Conservation (phyloP, 768 basidiomycete genomes). For the Leccinum pellstonianum region DNA sequence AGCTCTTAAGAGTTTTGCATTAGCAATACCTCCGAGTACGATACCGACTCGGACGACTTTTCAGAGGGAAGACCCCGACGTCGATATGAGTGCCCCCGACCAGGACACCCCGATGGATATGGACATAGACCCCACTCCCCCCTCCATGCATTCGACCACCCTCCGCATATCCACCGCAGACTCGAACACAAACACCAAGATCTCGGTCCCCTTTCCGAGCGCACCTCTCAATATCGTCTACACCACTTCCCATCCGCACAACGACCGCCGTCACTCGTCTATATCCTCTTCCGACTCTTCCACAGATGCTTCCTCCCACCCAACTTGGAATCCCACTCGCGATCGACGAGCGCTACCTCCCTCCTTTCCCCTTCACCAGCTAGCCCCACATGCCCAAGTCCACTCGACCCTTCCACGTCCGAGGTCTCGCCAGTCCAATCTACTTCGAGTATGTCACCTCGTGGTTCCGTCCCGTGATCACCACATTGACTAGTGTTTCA, state of each 20-base stretch:
- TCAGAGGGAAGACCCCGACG: constrained; percentile 14
- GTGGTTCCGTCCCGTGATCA: not conserved
- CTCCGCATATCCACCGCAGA: constrained; percentile 32
- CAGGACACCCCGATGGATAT: constrained; percentile 30
- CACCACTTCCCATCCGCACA: not conserved
- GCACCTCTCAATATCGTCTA: constrained; percentile 16
- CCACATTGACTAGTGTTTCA: constrained; percentile 9
- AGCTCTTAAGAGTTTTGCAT: not conserved
- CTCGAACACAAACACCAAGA: constrained; percentile 8
- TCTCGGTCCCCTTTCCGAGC: constrained; percentile 10
- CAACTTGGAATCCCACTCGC: constrained; percentile 13
- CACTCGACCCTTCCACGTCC: not conserved
- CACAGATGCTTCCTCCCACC: constrained; percentile 25
- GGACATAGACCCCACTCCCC: constrained; percentile 26
- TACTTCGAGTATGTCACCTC: constrained; percentile 2
- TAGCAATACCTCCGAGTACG: not conserved
- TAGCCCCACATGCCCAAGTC: constrained; percentile 11
- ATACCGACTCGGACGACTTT: no score
- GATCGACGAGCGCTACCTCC: constrained; percentile 29
- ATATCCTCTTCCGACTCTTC: constrained; percentile 27
- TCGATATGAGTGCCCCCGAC: constrained; percentile 32
- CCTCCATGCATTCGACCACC: constrained; percentile 42
- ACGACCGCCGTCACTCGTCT: constrained; percentile 35
- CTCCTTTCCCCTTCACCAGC: constrained; percentile 31
- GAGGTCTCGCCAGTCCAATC: constrained; percentile 4